Conservation (phyloP, 2,329 filamentous ascomycete species). For the Cordyceps cateniannulata region DNA sequence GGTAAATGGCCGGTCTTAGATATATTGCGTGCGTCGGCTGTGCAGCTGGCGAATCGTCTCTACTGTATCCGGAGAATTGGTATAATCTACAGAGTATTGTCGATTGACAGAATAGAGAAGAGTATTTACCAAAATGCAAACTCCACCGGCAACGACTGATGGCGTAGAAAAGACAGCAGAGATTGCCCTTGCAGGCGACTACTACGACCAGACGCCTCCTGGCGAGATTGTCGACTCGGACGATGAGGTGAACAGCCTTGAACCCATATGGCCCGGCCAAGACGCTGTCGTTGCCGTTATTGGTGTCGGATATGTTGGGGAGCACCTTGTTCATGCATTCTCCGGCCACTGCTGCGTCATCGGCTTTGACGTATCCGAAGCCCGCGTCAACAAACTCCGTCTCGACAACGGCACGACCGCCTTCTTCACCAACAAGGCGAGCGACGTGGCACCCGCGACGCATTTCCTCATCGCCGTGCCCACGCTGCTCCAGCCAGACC, state of each 20-base stretch:
- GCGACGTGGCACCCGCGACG: conserved; percentile 34
- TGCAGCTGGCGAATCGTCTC: no score
- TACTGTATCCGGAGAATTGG: neutral
- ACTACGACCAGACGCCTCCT: conserved; percentile 30
- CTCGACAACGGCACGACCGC: conserved; percentile 23
- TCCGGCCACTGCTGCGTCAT: conserved; percentile 33
- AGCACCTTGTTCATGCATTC: conserved; percentile 41
- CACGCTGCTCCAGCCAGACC: conserved; percentile 40
- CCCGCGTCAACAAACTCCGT: conserved; percentile 29
- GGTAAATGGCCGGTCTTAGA: neutral
- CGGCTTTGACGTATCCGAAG: conserved; percentile 41
- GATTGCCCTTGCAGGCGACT: conserved; percentile 3
- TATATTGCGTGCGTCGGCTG: neutral
- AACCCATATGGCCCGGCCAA: conserved; percentile 16
- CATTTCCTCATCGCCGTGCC: conserved; percentile 50
- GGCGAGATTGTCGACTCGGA: conserved; percentile 24
- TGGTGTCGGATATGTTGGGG: conserved; percentile 47
- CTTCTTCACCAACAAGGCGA: conserved; percentile 32
- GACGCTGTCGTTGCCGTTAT: conserved; percentile 40
- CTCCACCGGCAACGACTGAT: neutral
- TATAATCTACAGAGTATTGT: neutral
- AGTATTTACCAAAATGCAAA: neutral
- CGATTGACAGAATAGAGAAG: neutral
- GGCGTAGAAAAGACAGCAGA: neutral
- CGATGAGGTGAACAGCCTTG: conserved; percentile 10